Conservation (phyloP, 2,329 filamentous ascomycete genomes). For the Microsporum audouinii region DNA sequence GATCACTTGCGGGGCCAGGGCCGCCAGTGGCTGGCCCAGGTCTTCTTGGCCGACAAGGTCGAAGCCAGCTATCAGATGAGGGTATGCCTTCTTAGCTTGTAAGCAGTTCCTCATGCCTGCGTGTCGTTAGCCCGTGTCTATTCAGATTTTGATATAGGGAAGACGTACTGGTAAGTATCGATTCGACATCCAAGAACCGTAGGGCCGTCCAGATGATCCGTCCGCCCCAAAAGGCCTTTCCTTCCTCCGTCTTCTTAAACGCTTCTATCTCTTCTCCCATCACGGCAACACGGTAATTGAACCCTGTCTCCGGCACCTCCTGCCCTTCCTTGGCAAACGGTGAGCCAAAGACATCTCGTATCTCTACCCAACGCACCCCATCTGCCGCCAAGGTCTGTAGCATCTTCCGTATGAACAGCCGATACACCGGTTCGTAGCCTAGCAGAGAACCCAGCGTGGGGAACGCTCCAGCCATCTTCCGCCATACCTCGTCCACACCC, state of each 20-base stretch:
- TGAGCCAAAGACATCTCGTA: constrained; percentile 63
- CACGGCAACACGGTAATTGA: constrained; percentile 57
- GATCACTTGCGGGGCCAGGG: constrained; percentile 72
- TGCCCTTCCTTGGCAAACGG: constrained; percentile 55
- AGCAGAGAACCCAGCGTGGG: constrained; percentile 60
- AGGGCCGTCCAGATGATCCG: constrained; percentile 76
- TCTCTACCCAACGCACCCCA: constrained; percentile 73
- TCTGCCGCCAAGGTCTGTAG: constrained; percentile 64
- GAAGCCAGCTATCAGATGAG: constrained; percentile 46
- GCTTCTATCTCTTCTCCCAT: constrained; percentile 65
- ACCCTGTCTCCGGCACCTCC: constrained; percentile 56
- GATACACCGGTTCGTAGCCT: constrained; percentile 83
- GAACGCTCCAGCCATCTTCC: constrained; percentile 68
- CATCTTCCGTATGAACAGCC: constrained; percentile 60
- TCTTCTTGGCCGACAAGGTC: constrained; percentile 88
- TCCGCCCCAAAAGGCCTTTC: constrained; percentile 70
- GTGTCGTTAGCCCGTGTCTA: background rate
- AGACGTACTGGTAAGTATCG: background rate
- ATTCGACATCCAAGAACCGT: constrained; percentile 38
- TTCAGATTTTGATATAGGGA: background rate
- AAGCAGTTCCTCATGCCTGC: constrained; percentile 71
- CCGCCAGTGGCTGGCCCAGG: constrained; percentile 58
- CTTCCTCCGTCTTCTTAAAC: constrained; percentile 62
- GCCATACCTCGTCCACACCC: constrained; percentile 74
- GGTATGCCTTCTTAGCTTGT: constrained; percentile 53